phyloP scores from a whole-genome alignment of 495 filamentous ascomycete genomes.

The Friedmanniomyces simplex region DNA sequence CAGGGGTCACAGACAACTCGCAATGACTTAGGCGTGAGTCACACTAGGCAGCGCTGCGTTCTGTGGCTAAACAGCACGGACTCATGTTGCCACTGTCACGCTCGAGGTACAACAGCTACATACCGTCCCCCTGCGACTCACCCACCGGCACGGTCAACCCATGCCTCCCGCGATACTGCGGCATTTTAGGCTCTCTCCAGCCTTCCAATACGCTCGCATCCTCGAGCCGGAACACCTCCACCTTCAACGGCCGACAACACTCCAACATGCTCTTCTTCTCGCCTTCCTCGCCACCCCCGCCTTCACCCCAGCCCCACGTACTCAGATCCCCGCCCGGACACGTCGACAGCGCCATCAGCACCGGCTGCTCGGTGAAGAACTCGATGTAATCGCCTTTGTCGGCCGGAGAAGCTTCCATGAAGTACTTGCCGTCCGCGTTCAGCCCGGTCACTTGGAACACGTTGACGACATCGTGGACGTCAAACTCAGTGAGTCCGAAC shows the following conservation, averaged over 20 bases:
- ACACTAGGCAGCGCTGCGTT: too few relatives aligned
- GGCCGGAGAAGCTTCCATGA: slow-evolving; percentile 66
- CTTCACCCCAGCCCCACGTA: slow-evolving; percentile 63
- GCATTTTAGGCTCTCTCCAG: slow-evolving; percentile 49
- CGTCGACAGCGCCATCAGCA: slow-evolving; percentile 62
- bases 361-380: slow-evolving; percentile 66
- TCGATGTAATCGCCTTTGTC: slow-evolving; percentile 56
- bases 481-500: slow-evolving; percentile 55
- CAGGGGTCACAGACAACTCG: too few relatives aligned
- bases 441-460: slow-evolving; percentile 72
- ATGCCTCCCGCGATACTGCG: slow-evolving; percentile 56
- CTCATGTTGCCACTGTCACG: too few relatives aligned
- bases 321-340: slow-evolving; percentile 57
- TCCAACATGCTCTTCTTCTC: slow-evolving; percentile 53
- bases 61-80: too few relatives aligned
- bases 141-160: slow-evolving; percentile 43
- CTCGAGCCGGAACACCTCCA: slow-evolving; percentile 55
- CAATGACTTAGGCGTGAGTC: too few relatives aligned
- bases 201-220: slow-evolving; percentile 43
- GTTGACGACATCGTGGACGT: slow-evolving; percentile 74
- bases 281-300: slow-evolving; percentile 53
- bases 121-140: slow-evolving; percentile 13
- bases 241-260: slow-evolving; percentile 60
- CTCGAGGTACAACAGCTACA: too few relatives aligned
- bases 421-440: slow-evolving; percentile 61